phyloP scores from a whole-genome alignment of 306 rosid genomes.

The Argentina anserina region DNA sequence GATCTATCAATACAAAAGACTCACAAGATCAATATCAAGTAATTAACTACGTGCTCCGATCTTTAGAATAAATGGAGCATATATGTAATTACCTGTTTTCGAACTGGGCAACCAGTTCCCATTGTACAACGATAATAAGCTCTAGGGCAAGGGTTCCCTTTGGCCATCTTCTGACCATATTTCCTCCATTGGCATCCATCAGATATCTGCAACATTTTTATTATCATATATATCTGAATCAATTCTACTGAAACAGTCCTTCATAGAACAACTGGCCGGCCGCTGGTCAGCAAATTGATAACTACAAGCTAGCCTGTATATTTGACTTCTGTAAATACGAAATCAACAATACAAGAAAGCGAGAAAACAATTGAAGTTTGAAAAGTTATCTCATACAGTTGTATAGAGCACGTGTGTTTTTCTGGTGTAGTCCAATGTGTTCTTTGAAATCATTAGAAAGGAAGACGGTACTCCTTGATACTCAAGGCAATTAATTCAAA shows the following conservation, averaged over 20 bases:
- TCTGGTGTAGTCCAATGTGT: background rate
- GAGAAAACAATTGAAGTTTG: conserved; percentile 6
- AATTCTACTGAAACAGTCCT: background rate
- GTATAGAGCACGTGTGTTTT: background rate
- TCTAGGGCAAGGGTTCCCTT: conserved; percentile 74
- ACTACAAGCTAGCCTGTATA: conserved; percentile 11
- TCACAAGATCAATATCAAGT: background rate
- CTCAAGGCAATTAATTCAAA: no score
- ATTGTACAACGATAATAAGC: conserved; percentile 75
- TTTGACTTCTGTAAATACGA: conserved; percentile 6
- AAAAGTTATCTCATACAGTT: conserved; percentile 4
- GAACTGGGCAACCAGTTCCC: conserved; percentile 59
- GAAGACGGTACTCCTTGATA: background rate
- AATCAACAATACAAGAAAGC: background rate
- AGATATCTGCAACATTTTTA: conserved; percentile 34
- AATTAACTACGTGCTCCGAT: no score
- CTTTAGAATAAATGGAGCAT: background rate
- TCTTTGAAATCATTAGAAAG: background rate
- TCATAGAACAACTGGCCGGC: background rate
- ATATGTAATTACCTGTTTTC: conserved; percentile 48
- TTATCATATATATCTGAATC: background rate
- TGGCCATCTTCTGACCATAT: conserved; percentile 76
- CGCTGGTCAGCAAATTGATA: background rate
- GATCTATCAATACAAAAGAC: background rate
- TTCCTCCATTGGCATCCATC: conserved; percentile 83